Evolutionary conservation across 2,329 filamentous ascomycete genomes (phyloP), one percentile per base, ranked within the genome.

Genomic region (Malbranchea cinnamomea): DNA sequence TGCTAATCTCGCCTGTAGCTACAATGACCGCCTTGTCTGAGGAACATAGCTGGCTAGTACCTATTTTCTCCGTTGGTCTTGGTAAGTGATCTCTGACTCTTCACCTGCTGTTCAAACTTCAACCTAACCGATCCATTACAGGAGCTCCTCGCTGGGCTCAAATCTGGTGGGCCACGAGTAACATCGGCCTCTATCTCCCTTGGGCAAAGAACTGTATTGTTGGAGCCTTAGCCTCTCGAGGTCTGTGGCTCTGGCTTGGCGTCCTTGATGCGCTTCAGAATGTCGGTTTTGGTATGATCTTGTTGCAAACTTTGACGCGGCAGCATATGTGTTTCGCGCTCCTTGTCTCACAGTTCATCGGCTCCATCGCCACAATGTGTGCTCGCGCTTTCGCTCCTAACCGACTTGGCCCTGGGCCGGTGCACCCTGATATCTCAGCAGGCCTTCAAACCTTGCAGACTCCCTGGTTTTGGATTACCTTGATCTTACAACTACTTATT

Each of bases 171-270:
- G 67, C 64, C 7, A 68, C 65, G 4, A 70, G 64, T 5, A 64
- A 65, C 7, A 65, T 74, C 36, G 74, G 71, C 3, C 54, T 63
- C 16, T 77, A 67, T 44, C 50, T 78, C 2, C 74, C 74, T 2
- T 77, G 72, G 72, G 67, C 67, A 5, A 68, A 68, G 22, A 54
- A 56, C 2, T 63, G 65, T 11, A 50, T 67, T 1, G 58, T 62
- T 5, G 63, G 66, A 3, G 68, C 73, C 0, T 46, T 77, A 1
- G 50, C 71, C 6, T 67, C 68, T 2, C 59, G 73, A 23, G 54
- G 59, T 32, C 50, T 77, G 4, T 78, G 74, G 73, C 59, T 78
- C 7, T 78, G 73, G 72, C 63, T 78, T 0, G 74, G 74, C 23
- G 62, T 76, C 4, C 56, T 78, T 6, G 74, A 78, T 41, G 62